phyloP scores from a whole-genome alignment of 345 rosid genomes.

The Sisymbrium irio region DNA sequence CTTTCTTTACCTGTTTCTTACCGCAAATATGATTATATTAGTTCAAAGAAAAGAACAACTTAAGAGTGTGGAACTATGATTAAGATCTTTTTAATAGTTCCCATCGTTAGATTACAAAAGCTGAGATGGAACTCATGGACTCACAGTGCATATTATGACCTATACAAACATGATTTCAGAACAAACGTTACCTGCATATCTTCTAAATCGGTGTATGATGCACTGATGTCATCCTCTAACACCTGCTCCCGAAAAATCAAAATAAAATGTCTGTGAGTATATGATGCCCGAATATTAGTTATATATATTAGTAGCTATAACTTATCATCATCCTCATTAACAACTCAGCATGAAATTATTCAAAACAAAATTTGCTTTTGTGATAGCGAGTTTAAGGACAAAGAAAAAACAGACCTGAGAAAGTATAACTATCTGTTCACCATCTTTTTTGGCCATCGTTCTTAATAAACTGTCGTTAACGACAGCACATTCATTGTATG shows the following conservation, averaged over 20 bases:
- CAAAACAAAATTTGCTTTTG: neutral
- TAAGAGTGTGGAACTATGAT: neutral
- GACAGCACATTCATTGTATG: slow-evolving; percentile 50
- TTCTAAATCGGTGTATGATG: too few relatives aligned
- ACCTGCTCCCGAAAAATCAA: too few relatives aligned
- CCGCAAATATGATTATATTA: neutral
- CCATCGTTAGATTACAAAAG: neutral
- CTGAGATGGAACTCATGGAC: neutral
- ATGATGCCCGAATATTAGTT: too few relatives aligned
- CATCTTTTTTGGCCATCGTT: slow-evolving; percentile 35
- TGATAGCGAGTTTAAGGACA: neutral
- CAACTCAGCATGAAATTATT: neutral
- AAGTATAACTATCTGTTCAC: slow-evolving; percentile 63
- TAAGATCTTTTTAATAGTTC: neutral
- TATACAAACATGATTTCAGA: too few relatives aligned
- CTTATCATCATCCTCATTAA: neutral
- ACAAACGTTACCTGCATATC: too few relatives aligned
- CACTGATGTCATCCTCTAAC: too few relatives aligned
- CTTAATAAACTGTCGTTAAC: slow-evolving; percentile 49
- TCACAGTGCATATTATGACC: neutral
- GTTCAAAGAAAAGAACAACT: too few relatives aligned
- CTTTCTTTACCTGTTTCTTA: slow-evolving; percentile 62
- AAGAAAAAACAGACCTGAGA: slow-evolving; percentile 56
- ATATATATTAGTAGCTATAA: too few relatives aligned
- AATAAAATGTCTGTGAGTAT: too few relatives aligned